Evolutionary conservation across 2,329 filamentous ascomycete species (phyloP), one percentile per base, ranked within the genome.

Genomic region (Colletotrichum tabaci): DNA sequence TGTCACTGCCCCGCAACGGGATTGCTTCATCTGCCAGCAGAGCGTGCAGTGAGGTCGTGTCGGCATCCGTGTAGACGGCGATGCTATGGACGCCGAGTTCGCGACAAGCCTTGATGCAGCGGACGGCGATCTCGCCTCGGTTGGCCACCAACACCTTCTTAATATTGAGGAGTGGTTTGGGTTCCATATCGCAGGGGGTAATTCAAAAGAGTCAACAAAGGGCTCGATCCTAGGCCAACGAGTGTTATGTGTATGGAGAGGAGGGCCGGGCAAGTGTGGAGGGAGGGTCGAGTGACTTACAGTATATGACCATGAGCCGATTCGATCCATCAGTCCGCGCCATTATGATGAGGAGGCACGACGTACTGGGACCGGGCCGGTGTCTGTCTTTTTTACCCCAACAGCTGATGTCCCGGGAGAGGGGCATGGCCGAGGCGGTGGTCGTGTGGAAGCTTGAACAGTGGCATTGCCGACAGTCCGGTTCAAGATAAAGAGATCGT

Each of bases 51-150:
- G 88, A 89, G 1, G 85, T 83, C 9, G 86, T 84, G 77, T 91
- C 89, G 10, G 86, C 82, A 46, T 85, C 81, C 0, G 89, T 88
- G 74, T 90, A 90, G n/a, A 91, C 84, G 1, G 88, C 84, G 66
- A 91, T 82, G 0, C 86, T 89, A 57, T 79, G 82, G 67, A 91
- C 82, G 15, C 81, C 81, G 4, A 90, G 79, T 50, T 80, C 80
- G 38, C 86, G 87, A 86, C 76, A 72, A 3, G 61, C 61, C 21
- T 79, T 84, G 76, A 85, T 84, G 66, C 89, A 86, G 40, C 88
- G 84, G 42, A 83, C 82, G 3, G 87, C 87, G 64, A 90, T 90
- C 76, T 90, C 88, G 57, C 88, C 89, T 56, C 89, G 82, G 77
- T 91, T 91, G 12, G 89, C 88, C 58, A 91, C 84, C 15, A 91